Percentiles rank a stretch among this genome's conserved stretches.
Evolutionary conservation across 805 yeast species (phyloP).

Genomic region (Saturnispora besseyi): DNA sequence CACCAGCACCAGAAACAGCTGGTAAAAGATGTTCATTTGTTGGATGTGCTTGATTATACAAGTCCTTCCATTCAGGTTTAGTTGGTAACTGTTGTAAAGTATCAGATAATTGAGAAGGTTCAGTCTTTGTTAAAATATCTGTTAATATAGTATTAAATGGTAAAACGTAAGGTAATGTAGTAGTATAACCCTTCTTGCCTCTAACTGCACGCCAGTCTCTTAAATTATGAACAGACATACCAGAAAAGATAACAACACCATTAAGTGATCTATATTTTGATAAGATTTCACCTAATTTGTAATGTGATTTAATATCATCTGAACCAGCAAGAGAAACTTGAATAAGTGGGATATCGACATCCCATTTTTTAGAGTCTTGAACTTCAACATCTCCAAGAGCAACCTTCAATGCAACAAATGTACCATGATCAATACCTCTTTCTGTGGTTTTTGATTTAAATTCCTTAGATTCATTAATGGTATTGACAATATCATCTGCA

Average conservation of each 20-base stretch:
- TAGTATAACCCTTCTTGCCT: background rate
- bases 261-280: slow-evolving; percentile 42
- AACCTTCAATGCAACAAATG: slow-evolving; percentile 71
- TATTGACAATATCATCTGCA: slow-evolving; percentile 36
- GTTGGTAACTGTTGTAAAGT: slow-evolving; percentile 30
- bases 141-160: slow-evolving; percentile 44
- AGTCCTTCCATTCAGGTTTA: slow-evolving; percentile 20
- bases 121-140: slow-evolving; percentile 27
- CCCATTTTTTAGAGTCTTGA: slow-evolving; percentile 31
- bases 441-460: slow-evolving; percentile 31
- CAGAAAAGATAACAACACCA: slow-evolving; percentile 53
- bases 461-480: slow-evolving; percentile 36
- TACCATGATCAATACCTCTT: slow-evolving; percentile 80
- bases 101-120: slow-evolving; percentile 27
- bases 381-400: slow-evolving; percentile 43
- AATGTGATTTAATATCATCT: slow-evolving; percentile 35
- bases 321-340: slow-evolving; percentile 42
- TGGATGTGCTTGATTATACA: slow-evolving; percentile 53
- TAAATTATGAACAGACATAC: slow-evolving; percentile 75
- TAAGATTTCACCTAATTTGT: slow-evolving; percentile 48
- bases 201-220: slow-evolving; percentile 37
- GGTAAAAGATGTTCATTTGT: slow-evolving; percentile 71
- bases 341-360: slow-evolving; percentile 39
- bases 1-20: slow-evolving; percentile 49
- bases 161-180: slow-evolving; percentile 37